Conservation (phyloP, 2,329 filamentous ascomycete species). For the Epichloe sp. region DNA sequence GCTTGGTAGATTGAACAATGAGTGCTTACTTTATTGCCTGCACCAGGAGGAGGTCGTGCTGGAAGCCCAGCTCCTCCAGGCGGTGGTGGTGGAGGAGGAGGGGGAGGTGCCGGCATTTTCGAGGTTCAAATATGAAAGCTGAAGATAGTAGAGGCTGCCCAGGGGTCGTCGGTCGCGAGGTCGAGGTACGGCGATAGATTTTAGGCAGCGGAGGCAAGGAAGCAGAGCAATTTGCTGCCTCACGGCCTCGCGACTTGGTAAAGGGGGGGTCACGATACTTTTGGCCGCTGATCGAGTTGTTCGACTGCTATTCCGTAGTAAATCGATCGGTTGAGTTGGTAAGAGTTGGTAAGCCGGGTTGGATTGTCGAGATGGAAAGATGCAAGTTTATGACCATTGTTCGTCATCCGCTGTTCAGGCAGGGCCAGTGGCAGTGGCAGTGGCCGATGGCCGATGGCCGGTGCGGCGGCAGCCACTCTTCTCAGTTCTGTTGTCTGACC, state of each 20-base stretch:
- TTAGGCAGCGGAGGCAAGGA: background rate
- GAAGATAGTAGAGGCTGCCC: background rate
- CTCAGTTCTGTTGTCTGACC: too few relatives aligned
- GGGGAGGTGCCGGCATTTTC: slow-evolving; percentile 42
- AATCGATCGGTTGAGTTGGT: background rate
- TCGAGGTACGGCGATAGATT: background rate
- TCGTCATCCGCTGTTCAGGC: slow-evolving; percentile 9
- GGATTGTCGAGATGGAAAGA: background rate
- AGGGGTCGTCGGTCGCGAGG: background rate
- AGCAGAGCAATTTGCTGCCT: background rate
- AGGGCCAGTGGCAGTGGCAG: background rate
- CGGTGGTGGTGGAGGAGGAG: slow-evolving; percentile 52
- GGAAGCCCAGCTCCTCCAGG: slow-evolving; percentile 35
- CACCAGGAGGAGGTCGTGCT: slow-evolving; percentile 40
- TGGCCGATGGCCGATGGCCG: background rate
- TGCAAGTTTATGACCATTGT: background rate
- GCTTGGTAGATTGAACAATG: background rate
- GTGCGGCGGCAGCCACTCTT: background rate
- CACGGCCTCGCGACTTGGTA: background rate
- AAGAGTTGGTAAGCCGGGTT: background rate
- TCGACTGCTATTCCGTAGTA: background rate
- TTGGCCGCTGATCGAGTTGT: background rate
- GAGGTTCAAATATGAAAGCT: background rate
- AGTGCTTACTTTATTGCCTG: slow-evolving; percentile 49
- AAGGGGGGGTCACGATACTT: background rate